Evolutionary conservation across 371 early-diverging fungal genomes (phyloP), one percentile per base, ranked within the genome.

Genomic region (Mucor lusitanicus): DNA sequence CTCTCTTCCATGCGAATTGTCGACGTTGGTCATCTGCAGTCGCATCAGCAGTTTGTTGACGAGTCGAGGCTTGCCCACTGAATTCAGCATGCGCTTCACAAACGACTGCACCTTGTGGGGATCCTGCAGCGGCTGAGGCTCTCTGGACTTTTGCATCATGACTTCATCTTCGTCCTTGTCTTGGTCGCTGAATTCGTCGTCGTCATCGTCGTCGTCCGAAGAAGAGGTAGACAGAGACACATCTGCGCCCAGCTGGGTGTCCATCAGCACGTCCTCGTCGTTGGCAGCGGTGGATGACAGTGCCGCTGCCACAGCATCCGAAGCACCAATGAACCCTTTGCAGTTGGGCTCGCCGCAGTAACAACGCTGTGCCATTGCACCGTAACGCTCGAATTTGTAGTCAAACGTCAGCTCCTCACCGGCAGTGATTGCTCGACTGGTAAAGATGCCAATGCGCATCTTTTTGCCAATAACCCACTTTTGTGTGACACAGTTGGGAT

Each of bases 351-450:
- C 92, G 3, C 95, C 96, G 73, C 98, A 98, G 70, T 88, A 94
- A 74, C 98, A 98, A 15, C 75, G 78, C 73, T 98, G 98, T 4
- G 98, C 94, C 32, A 88, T 85, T 19, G 91, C 88, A 61, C 93
- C 91, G 58, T 88, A 91, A 39, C 93, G 84, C 67, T 92, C 92
- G 77, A 94, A 94, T 67, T 93, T 89, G 77, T 96, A 96, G 75
- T 97, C 94, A 76, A 96, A 97, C 3, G 95, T 95, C n/a, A 97
- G 70, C 63, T 96, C 97, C 60, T 90, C 91, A 19, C 90, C 93
- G 21, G 82, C 80, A 42, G 78, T 78, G 23, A 97, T 88, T 9
- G 78, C 71, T 35, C 88, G 77, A 50, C 80, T 82, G 56, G 94
- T 87, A 61, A 94, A 96, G 9, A 94, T 88, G 54, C 95, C 94